Base-by-base conservation (phyloP, 1,284 basidiomycete genomes). In the Limonomyces culmigenus region DNA sequence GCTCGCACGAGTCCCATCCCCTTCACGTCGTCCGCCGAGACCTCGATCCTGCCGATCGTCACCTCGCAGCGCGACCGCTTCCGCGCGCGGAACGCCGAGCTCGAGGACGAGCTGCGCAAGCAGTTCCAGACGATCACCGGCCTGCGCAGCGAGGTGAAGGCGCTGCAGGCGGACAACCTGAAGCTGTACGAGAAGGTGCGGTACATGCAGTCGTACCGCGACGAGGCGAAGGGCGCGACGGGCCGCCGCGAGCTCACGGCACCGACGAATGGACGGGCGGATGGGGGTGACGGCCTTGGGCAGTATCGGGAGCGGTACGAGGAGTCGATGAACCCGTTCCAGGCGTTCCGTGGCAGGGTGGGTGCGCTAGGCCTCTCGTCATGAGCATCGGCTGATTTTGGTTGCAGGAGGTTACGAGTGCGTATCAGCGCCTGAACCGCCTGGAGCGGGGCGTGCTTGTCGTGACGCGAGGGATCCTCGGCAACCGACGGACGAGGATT, bases 141-240 rank as follows among this genome's bases (percentile, higher is more conserved):
- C 47, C 63, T 95, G 14, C 76, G 88, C 10, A 62, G 74, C 18
- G 92, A 95, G 56, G 76, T 89, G 56, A 86, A 91, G 54, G 74
- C 70, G 33, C 63, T 95, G 21, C 89, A 95, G 55, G 68, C 75
- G 0, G 92, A 95, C 54, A 95, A 95, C 51, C 67, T 96, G 38
- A 95, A 95, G 54, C 60, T 93, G 38, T 95, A 95, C 54, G 92
- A 95, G 58, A 96, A 93, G 60, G 91, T 95, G 29, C 74, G 89
- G 40, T 95, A 95, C 52, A 91, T 93, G 75, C 88, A 93, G 53
- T 86, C 80, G 43, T 95, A 95, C 50, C 70, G 85, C 12, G 79
- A 84, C 49, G 78, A 85, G 35, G 51, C 63, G 12, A 60, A 69
- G 19, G n/a, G n/a, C 15, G 30, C 10, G 10, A 8, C 10, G 8